Evolutionary conservation across 139 green algal species (phyloP).

Genomic region (Zygnema cylindricum): DNA sequence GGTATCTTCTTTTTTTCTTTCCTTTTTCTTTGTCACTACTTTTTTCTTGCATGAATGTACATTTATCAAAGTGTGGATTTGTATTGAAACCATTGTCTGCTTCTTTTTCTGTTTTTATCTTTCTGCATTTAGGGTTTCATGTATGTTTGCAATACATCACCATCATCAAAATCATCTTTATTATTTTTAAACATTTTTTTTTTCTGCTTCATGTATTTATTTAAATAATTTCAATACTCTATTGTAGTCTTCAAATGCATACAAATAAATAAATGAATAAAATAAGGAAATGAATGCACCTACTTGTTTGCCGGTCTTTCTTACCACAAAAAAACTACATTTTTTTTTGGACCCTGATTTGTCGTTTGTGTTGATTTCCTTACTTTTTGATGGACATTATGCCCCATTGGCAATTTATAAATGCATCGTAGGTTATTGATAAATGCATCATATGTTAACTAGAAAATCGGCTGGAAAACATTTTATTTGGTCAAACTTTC

Average conservation of each 20-base stretch:
- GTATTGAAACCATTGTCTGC: not conserved
- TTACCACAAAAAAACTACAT: too few species aligned
- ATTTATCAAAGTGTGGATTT: not conserved
- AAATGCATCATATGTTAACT: too few species aligned
- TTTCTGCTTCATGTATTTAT: conserved; percentile 79
- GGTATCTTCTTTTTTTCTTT: not conserved
- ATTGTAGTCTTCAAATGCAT: conserved; percentile 16
- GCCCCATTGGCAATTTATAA: too few species aligned
- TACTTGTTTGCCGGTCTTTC: too few species aligned
- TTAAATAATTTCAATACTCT: conserved; percentile 60
- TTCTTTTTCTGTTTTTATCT: not conserved
- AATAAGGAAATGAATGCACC: not conserved
- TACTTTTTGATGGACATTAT: too few species aligned
- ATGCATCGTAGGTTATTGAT: too few species aligned
- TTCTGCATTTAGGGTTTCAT: conserved; percentile 1
- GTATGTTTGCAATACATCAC: not conserved
- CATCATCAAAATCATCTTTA: not conserved
- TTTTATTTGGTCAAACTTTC: too few species aligned
- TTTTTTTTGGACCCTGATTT: too few species aligned
- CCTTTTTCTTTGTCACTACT: not conserved
- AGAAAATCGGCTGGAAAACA: too few species aligned
- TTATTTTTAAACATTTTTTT: not conserved
- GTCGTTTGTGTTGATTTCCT: too few species aligned
- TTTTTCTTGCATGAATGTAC: not conserved
- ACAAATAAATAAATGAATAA: not conserved